These are phyloP conservation scores for Trichocomaceae sp. DNA, from an alignment of 2,329 filamentous ascomycete genomes.

Conservation along the genomic window DNA sequence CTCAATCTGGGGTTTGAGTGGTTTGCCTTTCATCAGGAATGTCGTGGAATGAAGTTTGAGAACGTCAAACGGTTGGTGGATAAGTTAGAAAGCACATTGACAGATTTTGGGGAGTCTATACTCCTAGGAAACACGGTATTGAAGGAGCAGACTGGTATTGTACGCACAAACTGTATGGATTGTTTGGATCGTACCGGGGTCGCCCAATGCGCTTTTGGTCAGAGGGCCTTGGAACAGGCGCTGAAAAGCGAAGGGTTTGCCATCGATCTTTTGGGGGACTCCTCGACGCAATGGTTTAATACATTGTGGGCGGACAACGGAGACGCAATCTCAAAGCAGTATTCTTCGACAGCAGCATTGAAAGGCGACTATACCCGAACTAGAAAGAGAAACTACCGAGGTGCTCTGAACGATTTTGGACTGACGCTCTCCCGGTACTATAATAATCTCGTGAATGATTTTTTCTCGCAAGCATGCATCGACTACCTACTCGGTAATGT, in stretches of 20 bases:
- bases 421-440: conserved; percentile 71
- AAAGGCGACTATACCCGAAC: conserved; percentile 96
- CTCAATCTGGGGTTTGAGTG: conserved; percentile 68
- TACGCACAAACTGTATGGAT: conserved; percentile 99
- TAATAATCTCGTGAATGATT: conserved; percentile 93
- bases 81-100: conserved; percentile 60
- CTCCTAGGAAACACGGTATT: conserved; percentile 39
- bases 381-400: conserved; percentile 80
- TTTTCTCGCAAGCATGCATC: conserved; percentile 90
- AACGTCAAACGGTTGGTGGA: conserved; percentile 79
- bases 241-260: conserved; percentile 69
- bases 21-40: conserved; percentile 94
- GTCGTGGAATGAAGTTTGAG: conserved; percentile 95
- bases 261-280: conserved; percentile 67
- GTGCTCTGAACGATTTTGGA: conserved; percentile 84
- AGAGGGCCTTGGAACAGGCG: conserved; percentile 73
- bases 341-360: conserved; percentile 88
- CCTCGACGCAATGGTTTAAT: conserved; percentile 88
- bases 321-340: conserved; percentile 90
- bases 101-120: conserved; percentile 65
- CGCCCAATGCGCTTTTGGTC: conserved; percentile 83
- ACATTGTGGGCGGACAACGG: conserved; percentile 96
- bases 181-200: conserved; percentile 95
- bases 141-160: conserved; percentile 60
- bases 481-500: conserved; percentile 91